Conservation (phyloP, 2,329 filamentous ascomycete species). For the Cadophora sp. region DNA sequence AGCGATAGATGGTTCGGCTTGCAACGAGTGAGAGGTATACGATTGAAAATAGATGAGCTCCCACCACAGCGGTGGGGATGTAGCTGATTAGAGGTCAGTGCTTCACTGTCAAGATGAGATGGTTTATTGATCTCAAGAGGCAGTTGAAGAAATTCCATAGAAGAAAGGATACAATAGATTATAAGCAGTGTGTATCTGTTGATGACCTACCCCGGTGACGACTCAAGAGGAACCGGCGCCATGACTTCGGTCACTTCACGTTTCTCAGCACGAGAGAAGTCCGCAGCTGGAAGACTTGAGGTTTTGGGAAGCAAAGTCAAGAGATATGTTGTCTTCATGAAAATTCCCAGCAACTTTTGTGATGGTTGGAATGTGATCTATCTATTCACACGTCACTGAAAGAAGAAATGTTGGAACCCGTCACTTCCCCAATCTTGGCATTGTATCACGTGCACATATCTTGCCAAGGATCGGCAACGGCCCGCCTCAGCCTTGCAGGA, state of each 20-base stretch:
- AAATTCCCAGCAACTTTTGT: not conserved
- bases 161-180: too few relatives aligned
- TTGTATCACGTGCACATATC: not conserved
- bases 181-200: too few relatives aligned
- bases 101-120: not conserved
- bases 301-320: constrained; percentile 21
- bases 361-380: not conserved
- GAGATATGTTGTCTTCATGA: constrained; percentile 24
- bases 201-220: constrained; percentile 3
- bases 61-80: constrained; percentile 29
- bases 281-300: not conserved
- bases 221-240: constrained; percentile 14
- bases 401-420: not conserved
- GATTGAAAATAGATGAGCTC: constrained; percentile 31
- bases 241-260: not conserved
- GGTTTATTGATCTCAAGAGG: not conserved
- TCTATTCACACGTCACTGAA: not conserved
- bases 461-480: constrained; percentile 1
- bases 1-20: constrained; percentile 38
- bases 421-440: constrained; percentile 10
- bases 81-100: constrained; percentile 22
- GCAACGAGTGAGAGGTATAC: constrained; percentile 35
- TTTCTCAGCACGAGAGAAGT: not conserved
- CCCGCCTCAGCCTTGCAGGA: constrained; percentile 21
- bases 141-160: not conserved